These are phyloP conservation scores for Zymoseptoria passerinii DNA, from an alignment of 2,329 filamentous ascomycete species.

Conservation along the genomic window DNA sequence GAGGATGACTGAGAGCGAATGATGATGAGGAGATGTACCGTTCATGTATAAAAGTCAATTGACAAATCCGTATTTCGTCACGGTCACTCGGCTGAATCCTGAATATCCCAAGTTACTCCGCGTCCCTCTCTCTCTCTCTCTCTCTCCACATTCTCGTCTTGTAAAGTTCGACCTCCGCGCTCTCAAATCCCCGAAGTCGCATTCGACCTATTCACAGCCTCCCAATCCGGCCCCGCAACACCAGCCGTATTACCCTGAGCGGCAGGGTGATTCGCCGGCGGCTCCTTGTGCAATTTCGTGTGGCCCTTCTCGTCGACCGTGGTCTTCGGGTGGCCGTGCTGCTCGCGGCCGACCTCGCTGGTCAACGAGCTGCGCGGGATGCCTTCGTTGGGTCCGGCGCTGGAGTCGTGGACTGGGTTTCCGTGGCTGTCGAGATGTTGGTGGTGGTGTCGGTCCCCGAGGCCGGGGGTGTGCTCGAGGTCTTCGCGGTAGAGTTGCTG, in stretches of 20 bases:
- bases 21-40: background rate
- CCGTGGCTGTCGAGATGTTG: background rate
- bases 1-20: slow-evolving; percentile 43
- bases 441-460: background rate
- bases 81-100: too few species aligned
- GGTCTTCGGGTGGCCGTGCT: background rate
- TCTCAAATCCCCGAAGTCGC: background rate
- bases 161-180: too few species aligned
- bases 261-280: background rate
- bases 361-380: background rate
- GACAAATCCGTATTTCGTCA: too few species aligned
- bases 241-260: slow-evolving; percentile 3
- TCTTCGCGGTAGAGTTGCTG: background rate
- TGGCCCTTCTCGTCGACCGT: background rate
- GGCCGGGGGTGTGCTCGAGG: background rate
- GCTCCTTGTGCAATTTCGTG: slow-evolving; percentile 1
- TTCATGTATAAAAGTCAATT: too few species aligned
- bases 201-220: slow-evolving; percentile 7
- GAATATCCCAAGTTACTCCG: too few species aligned
- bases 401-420: background rate
- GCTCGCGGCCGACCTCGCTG: background rate
- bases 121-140: too few species aligned
- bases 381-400: background rate
- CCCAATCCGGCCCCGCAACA: slow-evolving; percentile 11
- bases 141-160: too few species aligned